Conservation (phyloP, 1,284 basidiomycete species). For the Vanrija sp. region DNA sequence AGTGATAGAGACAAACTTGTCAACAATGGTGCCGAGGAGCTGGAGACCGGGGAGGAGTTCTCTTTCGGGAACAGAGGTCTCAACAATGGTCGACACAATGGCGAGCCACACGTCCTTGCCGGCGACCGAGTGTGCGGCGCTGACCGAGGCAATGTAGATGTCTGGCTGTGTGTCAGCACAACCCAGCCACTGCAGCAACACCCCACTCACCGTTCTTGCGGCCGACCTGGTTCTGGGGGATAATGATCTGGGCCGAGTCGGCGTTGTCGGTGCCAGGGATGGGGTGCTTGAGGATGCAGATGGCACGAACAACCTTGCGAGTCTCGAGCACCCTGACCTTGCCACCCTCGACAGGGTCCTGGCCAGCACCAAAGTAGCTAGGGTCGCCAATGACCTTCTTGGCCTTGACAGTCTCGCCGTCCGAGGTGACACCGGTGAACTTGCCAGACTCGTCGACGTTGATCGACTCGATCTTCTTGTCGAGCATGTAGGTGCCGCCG, state of each 20-base stretch:
- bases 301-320: conserved; percentile 91
- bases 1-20: conserved; percentile 93
- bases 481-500: conserved; percentile 99
- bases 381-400: conserved; percentile 98
- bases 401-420: conserved; percentile 89
- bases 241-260: conserved; percentile 91
- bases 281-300: conserved; percentile 97
- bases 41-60: conserved; percentile 89
- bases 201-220: conserved; percentile 77
- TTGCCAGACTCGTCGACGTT: conserved; percentile 80
- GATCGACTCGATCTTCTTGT: conserved; percentile 90
- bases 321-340: conserved; percentile 86
- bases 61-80: conserved; percentile 86
- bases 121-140: conserved; percentile 94
- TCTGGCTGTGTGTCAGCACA: conserved; percentile 55
- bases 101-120: conserved; percentile 92
- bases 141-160: conserved; percentile 98
- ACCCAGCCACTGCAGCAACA: neutral
- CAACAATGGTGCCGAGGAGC: conserved; percentile 86
- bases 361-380: conserved; percentile 82
- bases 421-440: conserved; percentile 88
- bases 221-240: conserved; percentile 96
- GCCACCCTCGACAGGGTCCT: conserved; percentile 56
- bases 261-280: conserved; percentile 95
- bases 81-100: conserved; percentile 97